Conservation (phyloP, 2,329 filamentous ascomycete species). For the Acephala macrosclerotiorum region DNA sequence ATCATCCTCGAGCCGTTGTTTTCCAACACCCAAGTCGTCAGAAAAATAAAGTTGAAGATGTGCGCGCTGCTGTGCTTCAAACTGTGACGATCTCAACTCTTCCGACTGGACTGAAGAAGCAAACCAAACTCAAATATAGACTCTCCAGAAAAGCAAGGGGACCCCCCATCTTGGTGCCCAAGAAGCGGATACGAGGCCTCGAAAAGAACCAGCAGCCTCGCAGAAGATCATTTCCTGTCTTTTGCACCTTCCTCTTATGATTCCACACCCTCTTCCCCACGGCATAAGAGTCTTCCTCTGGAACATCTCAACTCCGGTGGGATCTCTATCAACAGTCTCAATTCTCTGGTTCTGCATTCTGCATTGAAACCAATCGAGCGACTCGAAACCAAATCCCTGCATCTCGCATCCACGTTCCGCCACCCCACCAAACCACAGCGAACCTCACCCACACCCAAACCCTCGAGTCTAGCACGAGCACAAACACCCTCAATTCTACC, state of each 20-base stretch:
- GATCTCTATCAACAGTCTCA: neutral
- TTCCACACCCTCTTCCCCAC: neutral
- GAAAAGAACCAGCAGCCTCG: neutral
- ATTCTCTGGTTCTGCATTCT: neutral
- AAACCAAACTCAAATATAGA: neutral
- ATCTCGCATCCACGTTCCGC: neutral
- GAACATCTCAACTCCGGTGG: neutral
- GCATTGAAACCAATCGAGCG: conserved; percentile 7
- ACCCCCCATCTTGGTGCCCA: neutral
- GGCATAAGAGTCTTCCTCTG: neutral
- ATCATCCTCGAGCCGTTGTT: neutral
- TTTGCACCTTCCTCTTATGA: neutral
- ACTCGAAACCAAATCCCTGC: conserved; percentile 8
- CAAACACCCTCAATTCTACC: neutral
- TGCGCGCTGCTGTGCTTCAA: neutral
- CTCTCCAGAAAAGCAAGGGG: neutral
- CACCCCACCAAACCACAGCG: conserved; percentile 1
- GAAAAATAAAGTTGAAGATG: neutral
- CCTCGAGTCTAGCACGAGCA: neutral
- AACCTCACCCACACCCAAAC: neutral
- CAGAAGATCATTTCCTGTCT: neutral
- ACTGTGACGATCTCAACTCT: neutral
- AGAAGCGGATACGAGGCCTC: neutral
- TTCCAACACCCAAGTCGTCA: neutral
- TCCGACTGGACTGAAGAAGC: neutral